Conservation (phyloP, 305 asterid genomes). For the Fraxinus greggii region DNA sequence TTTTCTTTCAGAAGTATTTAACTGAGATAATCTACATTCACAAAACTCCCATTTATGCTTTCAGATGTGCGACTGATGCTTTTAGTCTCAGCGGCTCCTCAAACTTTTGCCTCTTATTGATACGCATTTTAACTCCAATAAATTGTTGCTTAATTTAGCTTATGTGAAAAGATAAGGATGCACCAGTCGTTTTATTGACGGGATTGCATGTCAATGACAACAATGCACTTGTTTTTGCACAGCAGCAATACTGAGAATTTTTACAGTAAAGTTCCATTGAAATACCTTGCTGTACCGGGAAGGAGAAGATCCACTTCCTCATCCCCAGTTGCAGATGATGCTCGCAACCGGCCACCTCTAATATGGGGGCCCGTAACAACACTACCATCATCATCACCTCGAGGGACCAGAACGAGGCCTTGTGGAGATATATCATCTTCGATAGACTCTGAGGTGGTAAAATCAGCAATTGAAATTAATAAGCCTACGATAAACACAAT, state of each 20-base stretch:
- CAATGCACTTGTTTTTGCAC: background rate
- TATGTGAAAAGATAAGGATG: background rate
- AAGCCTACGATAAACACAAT: slow-evolving; percentile 5
- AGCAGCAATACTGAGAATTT: background rate
- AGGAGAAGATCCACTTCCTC: slow-evolving; percentile 98
- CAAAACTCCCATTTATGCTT: background rate
- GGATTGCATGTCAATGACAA: background rate
- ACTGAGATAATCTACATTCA: background rate
- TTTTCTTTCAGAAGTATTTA: background rate
- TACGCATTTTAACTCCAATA: background rate
- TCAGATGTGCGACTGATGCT: background rate
- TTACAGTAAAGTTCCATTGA: background rate
- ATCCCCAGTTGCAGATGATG: slow-evolving; percentile 84
- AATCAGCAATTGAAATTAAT: slow-evolving; percentile 22
- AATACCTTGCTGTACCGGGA: slow-evolving; percentile 97
- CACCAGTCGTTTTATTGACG: background rate
- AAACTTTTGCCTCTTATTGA: background rate
- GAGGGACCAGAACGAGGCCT: slow-evolving; percentile 92
- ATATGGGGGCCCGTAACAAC: slow-evolving; percentile 80
- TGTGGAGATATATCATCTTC: slow-evolving; percentile 92
- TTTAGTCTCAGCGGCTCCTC: background rate
- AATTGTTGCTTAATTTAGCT: background rate
- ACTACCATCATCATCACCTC: slow-evolving; percentile 58
- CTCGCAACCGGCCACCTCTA: slow-evolving; percentile 83
- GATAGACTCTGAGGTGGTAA: slow-evolving; percentile 54